Evolutionary conservation across 2,329 filamentous ascomycete species (phyloP).

Genomic region (Lasiodiplodia sp.): DNA sequence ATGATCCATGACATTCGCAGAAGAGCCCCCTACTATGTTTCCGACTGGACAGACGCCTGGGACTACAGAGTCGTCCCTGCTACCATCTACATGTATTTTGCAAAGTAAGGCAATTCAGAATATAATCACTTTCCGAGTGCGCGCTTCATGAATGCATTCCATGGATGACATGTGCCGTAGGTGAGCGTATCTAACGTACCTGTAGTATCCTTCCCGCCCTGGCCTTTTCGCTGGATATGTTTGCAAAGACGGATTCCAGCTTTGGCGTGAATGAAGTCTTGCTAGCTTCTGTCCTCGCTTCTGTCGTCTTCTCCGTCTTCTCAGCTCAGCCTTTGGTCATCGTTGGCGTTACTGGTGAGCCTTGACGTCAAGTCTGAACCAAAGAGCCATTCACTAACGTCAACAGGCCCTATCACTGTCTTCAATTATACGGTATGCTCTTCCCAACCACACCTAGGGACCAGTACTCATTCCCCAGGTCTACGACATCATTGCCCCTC

Average conservation of each 20-base stretch:
- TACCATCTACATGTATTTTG: constrained; percentile 93
- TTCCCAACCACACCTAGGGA: too few species aligned
- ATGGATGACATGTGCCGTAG: too few species aligned
- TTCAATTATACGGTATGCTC: constrained; percentile 80
- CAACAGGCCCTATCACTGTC: constrained; percentile 80
- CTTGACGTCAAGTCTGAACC: too few species aligned
- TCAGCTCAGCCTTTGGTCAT: constrained; percentile 88
- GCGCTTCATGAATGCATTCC: neutral
- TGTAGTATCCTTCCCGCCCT: constrained; percentile 82
- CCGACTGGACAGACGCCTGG: constrained; percentile 88
- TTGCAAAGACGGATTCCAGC: constrained; percentile 81
- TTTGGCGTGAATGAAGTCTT: constrained; percentile 93
- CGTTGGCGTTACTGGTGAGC: constrained; percentile 79
- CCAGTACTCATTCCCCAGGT: constrained; percentile 45
- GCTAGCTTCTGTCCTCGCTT: constrained; percentile 82
- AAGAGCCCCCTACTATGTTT: constrained; percentile 77
- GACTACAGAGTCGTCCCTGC: constrained; percentile 88
- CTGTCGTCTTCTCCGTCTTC: constrained; percentile 80
- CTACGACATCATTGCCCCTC: constrained; percentile 83
- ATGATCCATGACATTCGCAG: constrained; percentile 81
- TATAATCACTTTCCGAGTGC: neutral
- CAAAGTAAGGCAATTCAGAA: constrained; percentile 68
- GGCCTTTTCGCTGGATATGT: constrained; percentile 93
- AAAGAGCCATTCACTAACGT: constrained; percentile 30
- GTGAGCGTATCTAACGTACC: constrained; percentile 17